These are phyloP conservation scores for Hypoxylon rubiginosum DNA, from an alignment of 2,329 filamentous ascomycete genomes.

Conservation along the genomic window DNA sequence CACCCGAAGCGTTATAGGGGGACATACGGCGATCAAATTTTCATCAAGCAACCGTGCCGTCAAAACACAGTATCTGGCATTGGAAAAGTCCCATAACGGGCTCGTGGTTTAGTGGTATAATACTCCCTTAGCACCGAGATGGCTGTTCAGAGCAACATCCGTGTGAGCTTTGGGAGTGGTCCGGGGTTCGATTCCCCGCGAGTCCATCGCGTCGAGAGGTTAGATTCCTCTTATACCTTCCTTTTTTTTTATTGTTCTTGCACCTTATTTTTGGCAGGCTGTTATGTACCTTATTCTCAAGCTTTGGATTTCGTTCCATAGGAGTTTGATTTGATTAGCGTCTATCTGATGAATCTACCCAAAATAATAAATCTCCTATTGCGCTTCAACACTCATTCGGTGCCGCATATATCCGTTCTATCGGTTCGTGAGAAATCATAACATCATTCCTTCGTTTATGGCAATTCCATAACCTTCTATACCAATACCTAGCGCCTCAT, in stretches of 20 bases:
- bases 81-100: too few species aligned
- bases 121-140: too few species aligned
- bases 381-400: not conserved
- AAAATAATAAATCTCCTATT: not conserved
- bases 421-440: slow-evolving; percentile 9
- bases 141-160: slow-evolving; percentile 61
- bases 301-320: too few species aligned
- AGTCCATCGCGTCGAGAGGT: slow-evolving; percentile 52
- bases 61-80: too few species aligned
- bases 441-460: slow-evolving; percentile 12
- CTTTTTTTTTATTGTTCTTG: not conserved
- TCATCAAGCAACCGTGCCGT: not conserved
- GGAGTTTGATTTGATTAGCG: too few species aligned
- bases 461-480: slow-evolving; percentile 3
- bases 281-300: too few species aligned
- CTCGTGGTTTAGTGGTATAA: too few species aligned
- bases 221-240: slow-evolving; percentile 5
- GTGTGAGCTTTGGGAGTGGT: slow-evolving; percentile 57
- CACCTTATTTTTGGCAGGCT: too few species aligned
- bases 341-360: too few species aligned
- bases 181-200: slow-evolving; percentile 63
- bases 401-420: slow-evolving; percentile 12
- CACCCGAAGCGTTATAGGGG: not conserved
- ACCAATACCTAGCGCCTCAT: slow-evolving; percentile 5
- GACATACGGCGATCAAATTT: not conserved